These are phyloP conservation scores for Microbotryum intermedium DNA, from an alignment of 1,284 basidiomycete species.

Conservation along the genomic window DNA sequence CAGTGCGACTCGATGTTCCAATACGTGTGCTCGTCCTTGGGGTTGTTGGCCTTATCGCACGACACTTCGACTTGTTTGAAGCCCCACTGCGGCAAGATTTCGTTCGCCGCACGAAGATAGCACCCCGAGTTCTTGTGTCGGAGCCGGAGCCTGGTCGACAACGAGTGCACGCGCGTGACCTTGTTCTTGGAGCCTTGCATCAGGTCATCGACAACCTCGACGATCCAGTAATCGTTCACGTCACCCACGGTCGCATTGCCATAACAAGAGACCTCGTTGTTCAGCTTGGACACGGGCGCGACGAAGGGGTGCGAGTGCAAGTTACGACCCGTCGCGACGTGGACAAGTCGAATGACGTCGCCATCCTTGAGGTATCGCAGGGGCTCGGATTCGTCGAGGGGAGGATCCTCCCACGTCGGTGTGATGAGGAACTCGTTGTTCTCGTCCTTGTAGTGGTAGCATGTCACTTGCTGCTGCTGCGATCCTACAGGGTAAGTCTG, in stretches of 20 bases:
- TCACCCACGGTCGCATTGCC: conserved; percentile 84
- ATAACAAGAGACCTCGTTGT: conserved; percentile 87
- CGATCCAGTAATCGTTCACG: conserved; percentile 78
- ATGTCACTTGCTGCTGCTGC: conserved; percentile 91
- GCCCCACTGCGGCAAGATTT: conserved; percentile 90
- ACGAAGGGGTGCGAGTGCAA: conserved; percentile 85
- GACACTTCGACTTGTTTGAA: conserved; percentile 98
- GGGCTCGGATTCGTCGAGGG: conserved; percentile 55
- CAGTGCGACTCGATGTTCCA: conserved; percentile 98
- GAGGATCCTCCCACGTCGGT: conserved; percentile 67
- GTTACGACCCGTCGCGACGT: conserved; percentile 73
- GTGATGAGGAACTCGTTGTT: conserved; percentile 89
- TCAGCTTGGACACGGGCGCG: conserved; percentile 82
- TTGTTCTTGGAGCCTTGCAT: conserved; percentile 55
- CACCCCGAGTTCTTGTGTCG: conserved; percentile 69
- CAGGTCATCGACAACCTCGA: conserved; percentile 87
- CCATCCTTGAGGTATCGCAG: conserved; percentile 67
- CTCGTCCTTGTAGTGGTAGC: conserved; percentile 97
- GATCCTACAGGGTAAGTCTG: conserved; percentile 92
- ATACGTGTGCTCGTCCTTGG: conserved; percentile 74
- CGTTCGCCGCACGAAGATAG: conserved; percentile 83
- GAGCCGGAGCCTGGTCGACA: conserved; percentile 84
- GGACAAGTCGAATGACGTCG: conserved; percentile 71
- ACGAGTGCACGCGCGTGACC: conserved; percentile 63
- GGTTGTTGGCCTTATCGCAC: conserved; percentile 82